Conservation (phyloP, 768 basidiomycete species). For the Pulveroboletus ravenelii region DNA sequence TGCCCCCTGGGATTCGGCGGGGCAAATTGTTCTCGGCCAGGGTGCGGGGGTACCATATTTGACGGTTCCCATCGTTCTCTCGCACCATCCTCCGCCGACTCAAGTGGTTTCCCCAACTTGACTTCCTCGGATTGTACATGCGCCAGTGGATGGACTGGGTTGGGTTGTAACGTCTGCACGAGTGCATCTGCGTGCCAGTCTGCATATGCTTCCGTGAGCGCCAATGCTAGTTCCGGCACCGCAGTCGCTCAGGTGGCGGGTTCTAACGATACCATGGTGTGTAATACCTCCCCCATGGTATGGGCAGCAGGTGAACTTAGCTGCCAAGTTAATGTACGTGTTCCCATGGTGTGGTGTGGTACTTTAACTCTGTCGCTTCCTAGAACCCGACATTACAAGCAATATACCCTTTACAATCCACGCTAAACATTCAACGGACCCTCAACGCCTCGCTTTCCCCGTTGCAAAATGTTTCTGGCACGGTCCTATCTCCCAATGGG, state of each 20-base stretch:
- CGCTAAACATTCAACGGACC: conserved; percentile 75
- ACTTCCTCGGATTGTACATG: conserved; percentile 67
- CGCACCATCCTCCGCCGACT: conserved; percentile 33
- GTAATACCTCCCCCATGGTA: conserved; percentile 64
- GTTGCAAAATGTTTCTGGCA: conserved; percentile 32
- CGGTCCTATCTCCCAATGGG: conserved; percentile 39
- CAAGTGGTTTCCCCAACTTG: conserved; percentile 56
- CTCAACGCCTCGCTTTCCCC: conserved; percentile 68
- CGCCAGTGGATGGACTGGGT: conserved; percentile 69
- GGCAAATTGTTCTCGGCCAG: conserved; percentile 58
- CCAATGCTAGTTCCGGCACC: conserved; percentile 31
- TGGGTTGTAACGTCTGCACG: conserved; percentile 77
- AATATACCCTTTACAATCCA: conserved; percentile 65
- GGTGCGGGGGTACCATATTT: conserved; percentile 80
- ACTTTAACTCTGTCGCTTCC: not conserved
- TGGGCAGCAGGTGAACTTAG: conserved; percentile 81
- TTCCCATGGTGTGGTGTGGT: not conserved
- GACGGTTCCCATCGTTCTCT: conserved; percentile 60
- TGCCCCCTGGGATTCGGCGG: conserved; percentile 86
- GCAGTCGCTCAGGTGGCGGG: conserved; percentile 27
- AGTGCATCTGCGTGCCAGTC: conserved; percentile 61
- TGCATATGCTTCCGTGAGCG: conserved; percentile 46
- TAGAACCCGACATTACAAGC: conserved; percentile 84
- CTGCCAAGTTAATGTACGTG: conserved; percentile 73
- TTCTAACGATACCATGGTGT: conserved; percentile 65